These are phyloP conservation scores for Cyanidiococcus yangmingshanensis DNA, from an alignment of 23 red algal genomes.

Conservation along the genomic window DNA sequence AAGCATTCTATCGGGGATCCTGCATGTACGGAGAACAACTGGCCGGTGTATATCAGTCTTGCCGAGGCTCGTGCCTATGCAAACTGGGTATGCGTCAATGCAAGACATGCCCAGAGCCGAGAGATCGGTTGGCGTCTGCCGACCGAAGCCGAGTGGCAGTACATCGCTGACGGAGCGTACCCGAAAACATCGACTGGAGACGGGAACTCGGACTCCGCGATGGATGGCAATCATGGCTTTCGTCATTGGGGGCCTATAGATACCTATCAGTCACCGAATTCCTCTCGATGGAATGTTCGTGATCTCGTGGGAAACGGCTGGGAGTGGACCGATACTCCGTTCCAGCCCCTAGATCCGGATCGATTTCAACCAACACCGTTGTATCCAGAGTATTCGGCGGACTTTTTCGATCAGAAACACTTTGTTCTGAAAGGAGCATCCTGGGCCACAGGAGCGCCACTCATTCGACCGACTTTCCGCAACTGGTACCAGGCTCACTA, in stretches of 20 bases:
- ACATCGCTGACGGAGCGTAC: slow-evolving; percentile 27
- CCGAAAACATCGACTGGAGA: background rate
- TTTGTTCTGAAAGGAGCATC: slow-evolving; percentile 63
- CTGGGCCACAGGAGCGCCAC: slow-evolving; percentile 41
- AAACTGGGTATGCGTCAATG: slow-evolving; percentile 32
- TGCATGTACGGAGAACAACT: slow-evolving; percentile 15
- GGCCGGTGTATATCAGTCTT: slow-evolving; percentile 65
- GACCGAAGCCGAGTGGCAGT: slow-evolving; percentile 67
- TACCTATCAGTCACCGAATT: background rate
- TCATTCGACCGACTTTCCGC: slow-evolving; percentile 58
- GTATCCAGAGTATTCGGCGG: slow-evolving; percentile 82
- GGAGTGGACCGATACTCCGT: slow-evolving; percentile 56
- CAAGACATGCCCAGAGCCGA: background rate
- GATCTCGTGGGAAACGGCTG: slow-evolving; percentile 90
- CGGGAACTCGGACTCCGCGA: background rate
- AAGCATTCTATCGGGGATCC: background rate
- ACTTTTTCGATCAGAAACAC: slow-evolving; percentile 93
- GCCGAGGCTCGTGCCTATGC: slow-evolving; percentile 84
- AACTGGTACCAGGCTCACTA: slow-evolving; percentile 93
- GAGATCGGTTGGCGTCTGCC: slow-evolving; percentile 12
- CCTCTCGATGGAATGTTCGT: slow-evolving; percentile 23
- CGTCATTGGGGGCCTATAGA: background rate
- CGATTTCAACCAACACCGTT: background rate
- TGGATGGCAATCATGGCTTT: background rate
- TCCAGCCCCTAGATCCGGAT: slow-evolving; percentile 45